Evolutionary conservation across 495 filamentous ascomycete species (phyloP).

Genomic region (Thermothielavioides terrestris): DNA sequence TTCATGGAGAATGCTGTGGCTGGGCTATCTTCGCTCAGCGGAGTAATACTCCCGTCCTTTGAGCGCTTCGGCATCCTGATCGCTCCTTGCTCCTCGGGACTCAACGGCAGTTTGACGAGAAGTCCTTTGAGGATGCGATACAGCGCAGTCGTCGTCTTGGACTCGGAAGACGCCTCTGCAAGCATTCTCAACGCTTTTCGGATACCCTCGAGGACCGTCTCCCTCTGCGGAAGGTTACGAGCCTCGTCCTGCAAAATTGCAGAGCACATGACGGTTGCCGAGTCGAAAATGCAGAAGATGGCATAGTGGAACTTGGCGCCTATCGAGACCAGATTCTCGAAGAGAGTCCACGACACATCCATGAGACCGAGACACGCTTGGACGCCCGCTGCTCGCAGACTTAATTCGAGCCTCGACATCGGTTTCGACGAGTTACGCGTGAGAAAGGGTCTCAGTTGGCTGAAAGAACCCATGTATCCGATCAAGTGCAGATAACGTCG

Average conservation of each 20-base stretch:
- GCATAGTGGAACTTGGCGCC: constrained; percentile 45
- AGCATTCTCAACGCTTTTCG: constrained; percentile 32
- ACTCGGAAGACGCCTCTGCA: constrained; percentile 21
- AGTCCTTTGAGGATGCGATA: constrained; percentile 24
- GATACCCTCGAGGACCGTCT: constrained; percentile 34
- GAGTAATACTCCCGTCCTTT: background rate
- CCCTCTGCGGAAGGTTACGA: constrained; percentile 33
- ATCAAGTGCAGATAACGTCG: constrained; percentile 42
- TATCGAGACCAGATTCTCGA: constrained; percentile 34
- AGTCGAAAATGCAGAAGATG: constrained; percentile 47
- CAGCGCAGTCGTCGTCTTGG: constrained; percentile 21
- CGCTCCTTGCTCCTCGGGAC: constrained; percentile 15
- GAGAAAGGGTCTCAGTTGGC: constrained; percentile 38
- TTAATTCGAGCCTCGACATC: constrained; percentile 20
- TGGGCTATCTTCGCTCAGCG: background rate
- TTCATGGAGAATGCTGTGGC: background rate
- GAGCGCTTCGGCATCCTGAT: constrained; percentile 17
- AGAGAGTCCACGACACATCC: constrained; percentile 32
- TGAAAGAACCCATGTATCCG: constrained; percentile 38
- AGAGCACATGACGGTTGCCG: constrained; percentile 41
- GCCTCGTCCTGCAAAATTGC: constrained; percentile 42
- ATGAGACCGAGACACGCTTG: constrained; percentile 36
- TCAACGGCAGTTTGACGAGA: constrained; percentile 19
- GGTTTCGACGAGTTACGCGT: constrained; percentile 24
- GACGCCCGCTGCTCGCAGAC: constrained; percentile 30